These are phyloP conservation scores for Tillandsia fasciculata DNA, from an alignment of 176 grass and related monocot species.

Conservation along the genomic window DNA sequence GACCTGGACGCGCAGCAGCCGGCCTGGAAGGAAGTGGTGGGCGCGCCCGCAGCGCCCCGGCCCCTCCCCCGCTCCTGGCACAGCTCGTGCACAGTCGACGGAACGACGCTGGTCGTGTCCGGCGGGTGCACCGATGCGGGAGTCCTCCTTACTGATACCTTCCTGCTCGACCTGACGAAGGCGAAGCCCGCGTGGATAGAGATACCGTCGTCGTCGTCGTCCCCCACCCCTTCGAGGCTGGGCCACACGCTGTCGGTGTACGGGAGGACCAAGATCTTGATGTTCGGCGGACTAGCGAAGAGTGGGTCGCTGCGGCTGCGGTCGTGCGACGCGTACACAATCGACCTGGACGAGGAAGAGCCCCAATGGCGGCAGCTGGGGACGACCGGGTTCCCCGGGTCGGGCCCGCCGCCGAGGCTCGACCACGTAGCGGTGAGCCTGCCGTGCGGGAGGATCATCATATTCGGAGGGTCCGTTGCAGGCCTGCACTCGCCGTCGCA, in stretches of 20 bases:
- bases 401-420: conserved; percentile 53
- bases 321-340: conserved; percentile 57
- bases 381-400: conserved; percentile 36
- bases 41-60: conserved; percentile 26
- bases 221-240: conserved; percentile 64
- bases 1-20: conserved; percentile 88
- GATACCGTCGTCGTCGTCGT: conserved; percentile 53
- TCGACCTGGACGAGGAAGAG: conserved; percentile 60
- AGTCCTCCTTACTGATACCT: conserved; percentile 79
- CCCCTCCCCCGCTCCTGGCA: conserved; percentile 95
- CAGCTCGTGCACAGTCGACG: conserved; percentile 85
- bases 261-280: conserved; percentile 66
- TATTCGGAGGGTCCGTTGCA: conserved; percentile 81
- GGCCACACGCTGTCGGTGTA: conserved; percentile 79
- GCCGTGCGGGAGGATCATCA: conserved; percentile 77
- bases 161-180: conserved; percentile 72
- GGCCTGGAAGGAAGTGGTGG: conserved; percentile 69
- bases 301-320: conserved; percentile 71
- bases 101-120: conserved; percentile 85
- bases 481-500: conserved; percentile 69
- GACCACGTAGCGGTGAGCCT: conserved; percentile 81
- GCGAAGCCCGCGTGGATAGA: conserved; percentile 81
- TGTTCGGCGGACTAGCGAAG: conserved; percentile 85
- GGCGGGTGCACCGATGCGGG: conserved; percentile 78
- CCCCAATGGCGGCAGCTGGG: conserved; percentile 74